Evolutionary conservation across 352 stramenopile species (phyloP), one percentile per base, ranked within the genome.

Genomic region (Globisporangium paddicum): DNA sequence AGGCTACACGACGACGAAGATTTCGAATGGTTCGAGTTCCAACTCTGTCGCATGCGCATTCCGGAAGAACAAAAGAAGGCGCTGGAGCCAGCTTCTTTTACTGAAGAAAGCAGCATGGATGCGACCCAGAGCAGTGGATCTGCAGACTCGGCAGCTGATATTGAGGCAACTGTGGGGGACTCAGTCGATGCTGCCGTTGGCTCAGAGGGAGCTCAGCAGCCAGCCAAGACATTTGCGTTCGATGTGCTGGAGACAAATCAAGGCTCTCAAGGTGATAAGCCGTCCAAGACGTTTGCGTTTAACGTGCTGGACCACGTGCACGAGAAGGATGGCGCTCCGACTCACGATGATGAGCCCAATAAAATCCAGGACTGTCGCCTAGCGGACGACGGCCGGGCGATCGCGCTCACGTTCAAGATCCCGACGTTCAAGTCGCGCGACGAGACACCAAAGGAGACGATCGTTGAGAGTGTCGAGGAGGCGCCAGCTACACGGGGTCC

Each of bases 1-100:
- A 73, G 79, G 0, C 57, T 91, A 9, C 79, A 89, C 28, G 79
- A 80, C 35, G 68, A 67, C 2, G 67, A 71, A 21, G 73, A 87
- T 30, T 69, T 79, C 23, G 64, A 82, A 34, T 91, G 81, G 81
- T 62, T 59, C 18, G 77, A 85, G 45, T 66, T 69, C 13, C 67
- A 78, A 51, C 60, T 75, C 11, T 91, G 79, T 26, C 69, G 69
- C 16, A 48, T 89, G 7, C 52, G 66, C 8, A 60, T 88, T 23
- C 79, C 79, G 37, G 67, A 71, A 28, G 68, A 69, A 19, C 38
- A 58, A 30, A 57, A 30, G 25, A 28, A 47, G 51, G 38, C 38
- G 5, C 2, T 47, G 35, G 30, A 58, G 2, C 28, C 60, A 8
- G 34, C n/a, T n/a, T n/a, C n/a, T n/a, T n/a, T n/a, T n/a, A n/a